Conservation (phyloP, 2,329 filamentous ascomycete species). For the Aspergillus jensenii region DNA sequence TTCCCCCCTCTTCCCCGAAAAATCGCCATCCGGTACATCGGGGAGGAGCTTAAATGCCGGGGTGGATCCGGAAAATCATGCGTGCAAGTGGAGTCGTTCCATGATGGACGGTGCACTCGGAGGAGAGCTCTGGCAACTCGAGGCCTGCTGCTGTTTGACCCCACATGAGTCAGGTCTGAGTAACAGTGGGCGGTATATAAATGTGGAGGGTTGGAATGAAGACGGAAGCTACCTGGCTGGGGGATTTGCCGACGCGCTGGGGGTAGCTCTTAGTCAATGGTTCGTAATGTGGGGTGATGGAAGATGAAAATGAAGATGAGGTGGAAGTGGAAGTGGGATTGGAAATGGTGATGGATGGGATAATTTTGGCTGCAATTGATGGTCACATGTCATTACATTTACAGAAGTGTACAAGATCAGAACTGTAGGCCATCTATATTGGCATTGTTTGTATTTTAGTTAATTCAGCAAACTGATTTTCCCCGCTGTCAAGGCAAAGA, state of each 20-base stretch:
- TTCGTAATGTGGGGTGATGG: background rate
- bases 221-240: background rate
- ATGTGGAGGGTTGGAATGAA: background rate
- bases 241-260: slow-evolving; percentile 8
- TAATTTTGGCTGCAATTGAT: too few relatives aligned
- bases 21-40: slow-evolving; percentile 25
- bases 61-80: background rate
- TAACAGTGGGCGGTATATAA: slow-evolving; percentile 22
- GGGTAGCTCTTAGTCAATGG: background rate
- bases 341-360: too few relatives aligned
- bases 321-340: too few relatives aligned
- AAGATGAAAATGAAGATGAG: background rate
- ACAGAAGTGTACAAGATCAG: too few relatives aligned
- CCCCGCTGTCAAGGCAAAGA: slow-evolving; percentile 37
- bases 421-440: too few relatives aligned
- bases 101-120: background rate
- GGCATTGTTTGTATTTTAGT: background rate
- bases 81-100: background rate
- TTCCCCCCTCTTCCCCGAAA: background rate
- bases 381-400: background rate
- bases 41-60: slow-evolving; percentile 22
- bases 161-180: slow-evolving; percentile 36
- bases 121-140: background rate
- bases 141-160: slow-evolving; percentile 11
- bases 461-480: slow-evolving; percentile 46